phyloP scores from a whole-genome alignment of 805 yeast species.

The Dipodascopsis uninucleata region DNA sequence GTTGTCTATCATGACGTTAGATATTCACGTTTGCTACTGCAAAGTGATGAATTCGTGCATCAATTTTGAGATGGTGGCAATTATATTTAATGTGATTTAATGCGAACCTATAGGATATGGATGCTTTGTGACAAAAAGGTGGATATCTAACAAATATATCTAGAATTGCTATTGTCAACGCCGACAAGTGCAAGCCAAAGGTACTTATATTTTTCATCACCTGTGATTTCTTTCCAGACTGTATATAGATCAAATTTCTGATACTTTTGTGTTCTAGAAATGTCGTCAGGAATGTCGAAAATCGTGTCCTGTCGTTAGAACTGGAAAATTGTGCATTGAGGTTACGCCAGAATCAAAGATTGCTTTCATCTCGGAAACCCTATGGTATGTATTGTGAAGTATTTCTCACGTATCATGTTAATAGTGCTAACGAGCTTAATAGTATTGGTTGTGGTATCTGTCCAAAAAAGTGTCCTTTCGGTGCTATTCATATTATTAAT shows the following conservation, averaged over 20 bases:
- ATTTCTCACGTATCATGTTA: background rate
- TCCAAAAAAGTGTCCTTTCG: slow-evolving; percentile 97
- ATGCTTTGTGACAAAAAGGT: background rate
- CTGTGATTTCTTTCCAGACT: background rate
- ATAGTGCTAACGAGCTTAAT: background rate
- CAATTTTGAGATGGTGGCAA: background rate
- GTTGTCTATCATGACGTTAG: too few species aligned
- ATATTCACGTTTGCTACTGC: too few species aligned
- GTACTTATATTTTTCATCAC: slow-evolving; percentile 7
- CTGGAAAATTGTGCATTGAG: slow-evolving; percentile 97
- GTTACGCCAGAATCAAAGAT: slow-evolving; percentile 86
- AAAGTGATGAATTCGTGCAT: background rate
- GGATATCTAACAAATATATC: background rate
- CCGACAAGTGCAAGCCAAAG: slow-evolving; percentile 95
- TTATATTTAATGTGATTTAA: background rate
- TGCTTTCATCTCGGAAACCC: slow-evolving; percentile 87
- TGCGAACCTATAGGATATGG: background rate
- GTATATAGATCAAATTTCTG: background rate
- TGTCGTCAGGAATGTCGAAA: slow-evolving; percentile 98
- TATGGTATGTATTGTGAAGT: slow-evolving; percentile 48
- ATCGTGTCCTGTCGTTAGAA: slow-evolving; percentile 95
- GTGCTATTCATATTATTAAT: slow-evolving; percentile 92
- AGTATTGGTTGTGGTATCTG: slow-evolving; percentile 98
- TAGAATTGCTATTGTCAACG: slow-evolving; percentile 96
- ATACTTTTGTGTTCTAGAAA: slow-evolving; percentile 41